Conservation (phyloP, 2,329 filamentous ascomycete genomes). For the Lasiodiplodia citricola region DNA sequence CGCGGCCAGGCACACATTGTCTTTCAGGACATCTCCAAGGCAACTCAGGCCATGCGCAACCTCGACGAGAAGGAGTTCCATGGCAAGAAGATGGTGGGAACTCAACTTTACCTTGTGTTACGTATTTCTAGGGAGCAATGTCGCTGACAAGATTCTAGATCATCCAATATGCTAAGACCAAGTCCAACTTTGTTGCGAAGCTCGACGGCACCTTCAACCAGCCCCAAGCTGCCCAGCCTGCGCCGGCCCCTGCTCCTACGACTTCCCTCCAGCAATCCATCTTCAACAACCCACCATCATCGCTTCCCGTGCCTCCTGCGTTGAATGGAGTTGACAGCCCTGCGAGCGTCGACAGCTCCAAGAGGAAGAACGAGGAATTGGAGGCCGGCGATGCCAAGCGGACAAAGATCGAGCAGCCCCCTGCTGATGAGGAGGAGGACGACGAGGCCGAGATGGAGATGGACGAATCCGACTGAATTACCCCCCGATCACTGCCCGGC, state of each 20-base stretch:
- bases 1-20: conserved; percentile 94
- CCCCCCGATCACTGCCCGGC: conserved; percentile 16
- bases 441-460: conserved; percentile 61
- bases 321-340: conserved; percentile 49
- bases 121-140: background rate
- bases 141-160: conserved; percentile 61
- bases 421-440: conserved; percentile 40
- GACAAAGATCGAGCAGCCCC: conserved; percentile 60
- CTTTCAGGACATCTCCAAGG: conserved; percentile 87
- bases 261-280: conserved; percentile 45
- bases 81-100: conserved; percentile 79
- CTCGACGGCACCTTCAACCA: conserved; percentile 81
- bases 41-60: conserved; percentile 90
- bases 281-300: conserved; percentile 21
- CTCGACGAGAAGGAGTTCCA: conserved; percentile 86
- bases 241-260: conserved; percentile 48
- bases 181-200: conserved; percentile 86
- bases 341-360: conserved; percentile 73
- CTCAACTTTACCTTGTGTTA: background rate
- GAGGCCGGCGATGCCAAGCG: conserved; percentile 41
- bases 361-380: conserved; percentile 64
- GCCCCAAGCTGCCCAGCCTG: conserved; percentile 32
- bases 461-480: conserved; percentile 67
- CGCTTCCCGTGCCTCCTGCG: conserved; percentile 43
- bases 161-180: conserved; percentile 88